Evolutionary conservation across 257 asterid species (phyloP).

Genomic region (Avicennia marina): DNA sequence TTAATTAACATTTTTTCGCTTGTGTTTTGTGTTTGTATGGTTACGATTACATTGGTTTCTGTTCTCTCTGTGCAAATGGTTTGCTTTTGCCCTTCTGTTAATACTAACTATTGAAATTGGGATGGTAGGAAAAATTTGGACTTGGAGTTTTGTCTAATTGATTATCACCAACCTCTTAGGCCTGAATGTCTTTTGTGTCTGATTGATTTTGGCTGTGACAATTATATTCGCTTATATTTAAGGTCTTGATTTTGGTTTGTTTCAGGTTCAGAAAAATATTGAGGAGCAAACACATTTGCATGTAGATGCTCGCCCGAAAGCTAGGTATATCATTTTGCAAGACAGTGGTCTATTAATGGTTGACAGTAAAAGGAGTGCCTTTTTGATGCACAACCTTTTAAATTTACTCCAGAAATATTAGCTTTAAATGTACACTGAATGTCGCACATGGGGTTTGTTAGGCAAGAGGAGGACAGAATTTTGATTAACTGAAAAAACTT

Average conservation of each 20-base stretch:
- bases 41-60: background rate
- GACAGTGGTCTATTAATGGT: conserved; percentile 3
- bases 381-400: background rate
- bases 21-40: background rate
- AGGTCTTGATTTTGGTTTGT: conserved; percentile 5
- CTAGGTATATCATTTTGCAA: conserved; percentile 33
- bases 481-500: too few relatives aligned
- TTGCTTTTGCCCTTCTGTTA: background rate
- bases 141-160: too few relatives aligned
- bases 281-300: conserved; percentile 56
- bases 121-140: too few relatives aligned
- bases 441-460: background rate
- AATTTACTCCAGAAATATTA: background rate
- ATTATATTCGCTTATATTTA: background rate
- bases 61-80: background rate
- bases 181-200: background rate
- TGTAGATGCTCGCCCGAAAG: conserved; percentile 58
- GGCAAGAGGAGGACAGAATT: too few relatives aligned
- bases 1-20: background rate
- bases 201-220: background rate
- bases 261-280: conserved; percentile 45
- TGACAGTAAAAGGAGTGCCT: background rate
- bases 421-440: background rate
- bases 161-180: too few relatives aligned
- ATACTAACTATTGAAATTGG: background rate